Base-by-base conservation (phyloP, 306 rosid genomes). In the Herpetospermum pedunculosum region DNA sequence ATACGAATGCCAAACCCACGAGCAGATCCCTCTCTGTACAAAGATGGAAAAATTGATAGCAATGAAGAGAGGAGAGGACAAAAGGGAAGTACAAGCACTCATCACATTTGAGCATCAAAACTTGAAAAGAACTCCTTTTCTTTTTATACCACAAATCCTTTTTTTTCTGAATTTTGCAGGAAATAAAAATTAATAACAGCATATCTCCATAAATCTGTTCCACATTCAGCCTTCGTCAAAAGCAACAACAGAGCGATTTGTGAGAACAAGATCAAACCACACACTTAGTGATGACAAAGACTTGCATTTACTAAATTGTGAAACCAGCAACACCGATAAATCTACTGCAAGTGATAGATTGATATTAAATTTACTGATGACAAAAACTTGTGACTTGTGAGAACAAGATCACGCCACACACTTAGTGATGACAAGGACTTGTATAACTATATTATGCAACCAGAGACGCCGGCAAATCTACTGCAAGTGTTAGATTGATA, bases 21-120 rank as follows among this genome's bases (percentile, higher is more conserved):
- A 18, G 77, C 83, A 83, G 95, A 94, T 52, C 91, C 97, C 78
- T 94, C 97, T 83, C 96, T 93, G 72, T 47, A 85, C 59, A 72
- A 47, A 46, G 15, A 52, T 52, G 77, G 52, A 28, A 77, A 77
- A 46, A 8, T 44, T 47, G 74, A 43, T 72, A 67, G 25, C 53
- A n/a, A 23, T 7, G 67, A n/a, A 14, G 7, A 55, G 16, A 19
- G 41, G 52, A 32, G 34, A 65, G 34, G 30, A 67, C 41, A 28
- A 67, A 23, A 23, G 60, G 48, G 8, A 60, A 69, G 25, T 41
- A 44, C 7, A 41, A 21, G 73, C 73, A 43, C 21, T 16, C 40
- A 26, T 69, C 38, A 43, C 13, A 44, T 69, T 26, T 69, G 40
- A 44, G 73, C 38, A 69, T 68, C 72, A 38, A 65, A 12, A 6